A percentile compares a stretch with the other conserved stretches of the same genome.
Evolutionary conservation across 345 rosid genomes (phyloP).

Genomic region (Luvunga scandens): DNA sequence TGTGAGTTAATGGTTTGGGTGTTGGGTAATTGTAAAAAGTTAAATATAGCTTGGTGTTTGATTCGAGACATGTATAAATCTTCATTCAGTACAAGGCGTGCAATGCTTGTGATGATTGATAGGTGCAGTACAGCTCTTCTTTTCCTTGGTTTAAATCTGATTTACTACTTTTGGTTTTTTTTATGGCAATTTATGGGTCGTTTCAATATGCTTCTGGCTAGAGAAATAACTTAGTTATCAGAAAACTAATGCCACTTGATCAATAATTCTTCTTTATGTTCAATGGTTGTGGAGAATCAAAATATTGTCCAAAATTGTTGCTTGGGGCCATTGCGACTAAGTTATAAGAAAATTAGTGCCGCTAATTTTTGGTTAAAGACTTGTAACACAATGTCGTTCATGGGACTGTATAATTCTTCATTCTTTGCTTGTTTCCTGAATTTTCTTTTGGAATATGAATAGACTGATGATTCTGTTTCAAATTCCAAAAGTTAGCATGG

Average conservation of each 20-base stretch:
- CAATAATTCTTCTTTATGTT: background rate
- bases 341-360: background rate
- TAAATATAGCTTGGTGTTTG: slow-evolving; percentile 76
- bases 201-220: background rate
- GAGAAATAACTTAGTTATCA: background rate
- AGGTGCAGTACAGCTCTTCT: slow-evolving; percentile 39
- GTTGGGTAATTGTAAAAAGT: slow-evolving; percentile 68
- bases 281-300: background rate
- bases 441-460: background rate
- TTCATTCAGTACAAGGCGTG: slow-evolving; percentile 44
- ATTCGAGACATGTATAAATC: slow-evolving; percentile 60
- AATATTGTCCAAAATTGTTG: background rate
- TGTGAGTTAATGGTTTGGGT: slow-evolving; percentile 63
- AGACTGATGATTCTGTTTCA: background rate
- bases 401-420: background rate
- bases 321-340: background rate
- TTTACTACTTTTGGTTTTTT: background rate
- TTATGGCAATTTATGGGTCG: background rate
- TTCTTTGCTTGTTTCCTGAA: background rate
- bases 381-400: background rate
- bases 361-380: background rate
- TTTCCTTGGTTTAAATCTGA: background rate
- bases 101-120: slow-evolving; percentile 85
- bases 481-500: background rate
- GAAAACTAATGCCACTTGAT: background rate